A percentile compares a stretch with the other conserved stretches of the same genome.
These are phyloP conservation scores for Mycena latifolia DNA, from an alignment of 768 basidiomycete genomes.

Conservation along the genomic window DNA sequence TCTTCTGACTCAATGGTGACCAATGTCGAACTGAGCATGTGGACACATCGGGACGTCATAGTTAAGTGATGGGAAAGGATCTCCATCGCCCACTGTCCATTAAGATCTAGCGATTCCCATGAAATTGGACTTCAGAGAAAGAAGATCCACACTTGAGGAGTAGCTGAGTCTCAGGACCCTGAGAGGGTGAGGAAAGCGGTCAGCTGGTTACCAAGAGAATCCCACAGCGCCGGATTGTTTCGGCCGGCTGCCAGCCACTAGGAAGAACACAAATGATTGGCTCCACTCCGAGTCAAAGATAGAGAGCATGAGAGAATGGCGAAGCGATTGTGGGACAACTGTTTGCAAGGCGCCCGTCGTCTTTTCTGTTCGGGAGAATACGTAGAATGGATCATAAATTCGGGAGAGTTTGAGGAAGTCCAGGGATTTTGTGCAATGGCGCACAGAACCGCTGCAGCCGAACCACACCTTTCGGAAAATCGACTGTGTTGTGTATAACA, in stretches of 20 bases:
- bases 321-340: not conserved
- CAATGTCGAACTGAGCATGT: slow-evolving; percentile 28
- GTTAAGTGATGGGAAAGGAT: slow-evolving; percentile 23
- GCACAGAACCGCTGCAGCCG: no score
- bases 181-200: slow-evolving; percentile 24
- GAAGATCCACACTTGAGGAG: slow-evolving; percentile 23
- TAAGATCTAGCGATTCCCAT: slow-evolving; percentile 25
- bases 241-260: slow-evolving; percentile 24
- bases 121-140: slow-evolving; percentile 23
- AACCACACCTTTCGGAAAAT: no score
- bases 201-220: slow-evolving; percentile 22
- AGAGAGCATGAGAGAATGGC: slow-evolving; percentile 18
- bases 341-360: slow-evolving; percentile 6
- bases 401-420: slow-evolving; percentile 5
- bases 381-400: slow-evolving; percentile 12
- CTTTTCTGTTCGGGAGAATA: slow-evolving; percentile 18
- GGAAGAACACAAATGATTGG: slow-evolving; percentile 21
- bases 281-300: slow-evolving; percentile 23
- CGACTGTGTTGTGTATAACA: no score
- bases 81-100: slow-evolving; percentile 17
- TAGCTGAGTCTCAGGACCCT: slow-evolving; percentile 23
- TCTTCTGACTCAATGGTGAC: slow-evolving; percentile 25
- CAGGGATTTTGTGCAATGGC: no score
- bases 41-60: slow-evolving; percentile 17
- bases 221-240: slow-evolving; percentile 25